Evolutionary conservation across 2,329 filamentous ascomycete genomes (phyloP), one percentile per base, ranked within the genome.

Genomic region (Penicillium thymicola): DNA sequence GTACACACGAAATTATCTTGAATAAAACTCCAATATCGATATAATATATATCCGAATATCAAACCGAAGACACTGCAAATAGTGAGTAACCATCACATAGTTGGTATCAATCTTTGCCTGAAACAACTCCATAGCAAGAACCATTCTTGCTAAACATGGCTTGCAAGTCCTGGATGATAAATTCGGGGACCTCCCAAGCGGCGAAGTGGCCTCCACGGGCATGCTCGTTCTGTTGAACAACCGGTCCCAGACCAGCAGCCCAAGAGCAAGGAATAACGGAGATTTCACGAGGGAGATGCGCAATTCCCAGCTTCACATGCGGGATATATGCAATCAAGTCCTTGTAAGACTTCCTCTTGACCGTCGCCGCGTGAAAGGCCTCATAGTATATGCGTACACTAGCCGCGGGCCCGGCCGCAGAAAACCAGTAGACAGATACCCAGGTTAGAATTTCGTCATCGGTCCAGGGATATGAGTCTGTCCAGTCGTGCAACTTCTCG

Each of bases 401-500:
- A 0, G 89, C 87, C 1, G 86, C 86, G 0, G 89, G 85, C 0
- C 89, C 89, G 0, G 87, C 86, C 0, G 75, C 80, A 4, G 83
- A 86, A 72, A 91, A 92, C 70, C 82, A 85, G 70, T 92, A 92
- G 44, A 92, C 82, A 38, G 80, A 84, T 0, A 92, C 73, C 89
- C 89, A 93, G 0, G 85, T 89, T 16, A 90, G 73, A 8, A 92
- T 81, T 73, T 92, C 89, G 49, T 92, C 88, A 55, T 90, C 86
- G 0, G 84, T 87, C 89, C 89, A 92, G 0, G 82, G 76, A 66
- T 91, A 91, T 1, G 66, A 67, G 65, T 93, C 89, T 0, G 86
- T 86, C 89, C 89, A 93, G 66, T 90, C 87, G 61, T 88, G 84
- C 23, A 94, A 75, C 68, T 94, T 93, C 73, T 93, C 90, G 61